Evolutionary conservation across 306 rosid species (phyloP).

Genomic region (Datisca glomerata): DNA sequence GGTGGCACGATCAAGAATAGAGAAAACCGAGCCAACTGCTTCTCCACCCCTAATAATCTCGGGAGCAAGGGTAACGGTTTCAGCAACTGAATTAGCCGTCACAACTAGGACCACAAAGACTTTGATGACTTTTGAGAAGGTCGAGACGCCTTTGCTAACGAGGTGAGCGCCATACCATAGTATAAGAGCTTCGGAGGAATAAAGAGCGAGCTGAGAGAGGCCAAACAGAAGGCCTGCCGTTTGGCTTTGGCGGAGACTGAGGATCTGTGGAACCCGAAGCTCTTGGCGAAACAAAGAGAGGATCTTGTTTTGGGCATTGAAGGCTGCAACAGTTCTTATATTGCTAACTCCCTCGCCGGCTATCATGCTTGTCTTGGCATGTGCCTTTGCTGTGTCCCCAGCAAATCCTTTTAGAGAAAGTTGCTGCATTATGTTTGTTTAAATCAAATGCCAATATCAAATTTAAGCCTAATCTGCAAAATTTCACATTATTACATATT

Average conservation of each 20-base stretch:
- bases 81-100: slow-evolving; percentile 97
- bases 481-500: too few relatives aligned
- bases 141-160: slow-evolving; percentile 67
- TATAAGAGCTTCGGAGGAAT: slow-evolving; percentile 85
- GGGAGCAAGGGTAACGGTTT: slow-evolving; percentile 96
- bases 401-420: slow-evolving; percentile 96
- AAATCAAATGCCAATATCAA: too few relatives aligned
- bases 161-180: slow-evolving; percentile 92
- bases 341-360: slow-evolving; percentile 99
- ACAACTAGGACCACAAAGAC: slow-evolving; percentile 88
- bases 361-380: slow-evolving; percentile 98
- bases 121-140: slow-evolving; percentile 86
- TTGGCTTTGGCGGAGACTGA: slow-evolving; percentile 81
- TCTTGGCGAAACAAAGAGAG: slow-evolving; percentile 59
- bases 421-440: too few relatives aligned
- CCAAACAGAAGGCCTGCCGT: slow-evolving; percentile 70
- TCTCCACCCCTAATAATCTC: slow-evolving; percentile 95
- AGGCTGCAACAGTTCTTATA: slow-evolving; percentile 94
- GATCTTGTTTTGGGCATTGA: slow-evolving; percentile 87
- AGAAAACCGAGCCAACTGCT: slow-evolving; percentile 86
- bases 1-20: slow-evolving; percentile 70
- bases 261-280: slow-evolving; percentile 62
- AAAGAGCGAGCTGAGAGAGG: slow-evolving; percentile 80
- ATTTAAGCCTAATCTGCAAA: too few relatives aligned
- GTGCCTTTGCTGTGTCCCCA: slow-evolving; percentile 98